These are phyloP conservation scores for Monilinia fructigena DNA, from an alignment of 2,329 filamentous ascomycete species.

Conservation along the genomic window DNA sequence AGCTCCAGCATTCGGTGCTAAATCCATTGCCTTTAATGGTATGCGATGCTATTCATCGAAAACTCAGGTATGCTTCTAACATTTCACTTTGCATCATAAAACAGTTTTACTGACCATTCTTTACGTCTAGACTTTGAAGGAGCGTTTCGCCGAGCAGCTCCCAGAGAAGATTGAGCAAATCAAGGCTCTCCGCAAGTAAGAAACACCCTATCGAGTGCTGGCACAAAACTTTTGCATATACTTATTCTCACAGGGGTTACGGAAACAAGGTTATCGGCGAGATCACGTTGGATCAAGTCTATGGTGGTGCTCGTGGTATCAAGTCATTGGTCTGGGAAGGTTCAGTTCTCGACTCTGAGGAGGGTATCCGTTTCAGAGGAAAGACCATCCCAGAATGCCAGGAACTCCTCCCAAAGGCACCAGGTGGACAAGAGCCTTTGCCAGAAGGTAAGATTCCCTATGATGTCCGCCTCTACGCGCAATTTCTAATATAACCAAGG, in stretches of 20 bases:
- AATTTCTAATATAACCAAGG: constrained; percentile 47
- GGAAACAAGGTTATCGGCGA: constrained; percentile 94
- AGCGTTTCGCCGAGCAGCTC: constrained; percentile 93
- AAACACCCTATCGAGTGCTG: constrained; percentile 3
- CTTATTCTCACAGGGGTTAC: constrained; percentile 65
- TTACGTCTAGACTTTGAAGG: constrained; percentile 77
- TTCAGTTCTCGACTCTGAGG: constrained; percentile 95
- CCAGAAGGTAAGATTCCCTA: constrained; percentile 67
- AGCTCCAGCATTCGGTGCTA: constrained; percentile 65
- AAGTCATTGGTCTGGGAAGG: constrained; percentile 99
- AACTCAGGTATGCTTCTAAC: constrained; percentile 64
- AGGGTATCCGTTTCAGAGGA: constrained; percentile 99
- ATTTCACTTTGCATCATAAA: constrained; percentile 34
- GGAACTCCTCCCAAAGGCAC: constrained; percentile 93
- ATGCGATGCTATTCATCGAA: constrained; percentile 92
- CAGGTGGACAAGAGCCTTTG: constrained; percentile 93
- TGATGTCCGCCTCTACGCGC: background rate
- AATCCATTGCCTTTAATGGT: constrained; percentile 74
- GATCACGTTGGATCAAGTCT: constrained; percentile 98
- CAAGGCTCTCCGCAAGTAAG: constrained; percentile 96
- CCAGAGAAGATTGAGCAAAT: constrained; percentile 98
- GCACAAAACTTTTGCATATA: constrained; percentile 25
- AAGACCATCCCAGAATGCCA: constrained; percentile 99
- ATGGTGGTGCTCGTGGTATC: constrained; percentile 98
- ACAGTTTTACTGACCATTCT: constrained; percentile 24